phyloP scores from a whole-genome alignment of 2,329 filamentous ascomycete species.

The Curvularia sp. region DNA sequence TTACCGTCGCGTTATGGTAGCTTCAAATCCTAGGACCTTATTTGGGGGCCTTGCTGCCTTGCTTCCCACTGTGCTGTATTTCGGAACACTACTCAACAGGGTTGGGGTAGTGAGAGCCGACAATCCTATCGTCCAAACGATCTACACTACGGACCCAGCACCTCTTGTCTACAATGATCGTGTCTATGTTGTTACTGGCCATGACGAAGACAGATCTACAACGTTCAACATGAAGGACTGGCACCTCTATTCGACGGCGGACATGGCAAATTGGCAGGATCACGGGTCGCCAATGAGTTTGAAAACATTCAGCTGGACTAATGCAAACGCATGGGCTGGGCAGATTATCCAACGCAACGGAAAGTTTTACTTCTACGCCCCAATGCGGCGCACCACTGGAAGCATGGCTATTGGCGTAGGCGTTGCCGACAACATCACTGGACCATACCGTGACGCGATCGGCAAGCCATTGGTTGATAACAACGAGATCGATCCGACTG shows the following conservation, averaged over 20 bases:
- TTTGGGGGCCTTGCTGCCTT: slow-evolving; percentile 3
- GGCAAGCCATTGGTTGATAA: slow-evolving; percentile 25
- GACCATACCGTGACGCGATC: slow-evolving; percentile 25
- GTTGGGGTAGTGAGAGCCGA: slow-evolving; percentile 18
- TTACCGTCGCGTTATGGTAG: neutral
- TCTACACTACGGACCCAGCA: slow-evolving; percentile 26
- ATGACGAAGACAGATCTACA: slow-evolving; percentile 27
- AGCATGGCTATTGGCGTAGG: slow-evolving; percentile 26
- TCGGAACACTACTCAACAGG: slow-evolving; percentile 5
- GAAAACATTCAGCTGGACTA: slow-evolving; percentile 24
- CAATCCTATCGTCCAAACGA: slow-evolving; percentile 25
- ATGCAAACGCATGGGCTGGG: slow-evolving; percentile 24
- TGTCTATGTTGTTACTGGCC: slow-evolving; percentile 26
- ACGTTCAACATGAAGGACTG: slow-evolving; percentile 27
- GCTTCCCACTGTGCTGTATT: slow-evolving; percentile 5
- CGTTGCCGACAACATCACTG: slow-evolving; percentile 21
- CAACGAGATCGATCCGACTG: slow-evolving; percentile 27
- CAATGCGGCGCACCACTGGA: slow-evolving; percentile 18
- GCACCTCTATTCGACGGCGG: slow-evolving; percentile 21
- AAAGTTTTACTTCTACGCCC: slow-evolving; percentile 31
- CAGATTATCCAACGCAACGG: slow-evolving; percentile 24
- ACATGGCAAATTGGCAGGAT: slow-evolving; percentile 31
- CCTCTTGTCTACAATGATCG: slow-evolving; percentile 24
- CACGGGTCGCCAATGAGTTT: slow-evolving; percentile 24
- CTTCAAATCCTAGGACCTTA: neutral